phyloP scores from a whole-genome alignment of 2,329 filamentous ascomycete species.

The Aspergillus piperis region DNA sequence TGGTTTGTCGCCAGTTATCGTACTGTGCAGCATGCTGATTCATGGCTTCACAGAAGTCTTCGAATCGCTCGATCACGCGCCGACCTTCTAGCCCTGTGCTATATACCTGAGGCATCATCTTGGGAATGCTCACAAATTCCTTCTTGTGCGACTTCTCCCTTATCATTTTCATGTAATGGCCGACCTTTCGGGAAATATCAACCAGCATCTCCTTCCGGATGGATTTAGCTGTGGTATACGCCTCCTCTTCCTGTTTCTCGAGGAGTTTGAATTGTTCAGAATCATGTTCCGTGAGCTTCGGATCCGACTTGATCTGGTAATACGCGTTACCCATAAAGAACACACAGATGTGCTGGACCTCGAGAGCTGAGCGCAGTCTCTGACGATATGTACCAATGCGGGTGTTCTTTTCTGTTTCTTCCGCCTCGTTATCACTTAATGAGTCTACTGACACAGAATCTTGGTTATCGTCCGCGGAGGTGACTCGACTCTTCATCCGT shows the following conservation, averaged over 20 bases:
- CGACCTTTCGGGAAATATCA: slow-evolving; percentile 60
- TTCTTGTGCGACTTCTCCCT: slow-evolving; percentile 54
- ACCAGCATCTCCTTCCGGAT: slow-evolving; percentile 77
- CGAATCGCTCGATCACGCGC: slow-evolving; percentile 65
- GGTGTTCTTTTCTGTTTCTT: slow-evolving; percentile 42
- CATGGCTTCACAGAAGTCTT: slow-evolving; percentile 64
- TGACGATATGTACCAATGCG: slow-evolving; percentile 63
- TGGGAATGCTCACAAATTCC: slow-evolving; percentile 64
- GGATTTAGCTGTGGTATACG: slow-evolving; percentile 75
- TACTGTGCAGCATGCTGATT: slow-evolving; percentile 72
- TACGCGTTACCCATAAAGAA: slow-evolving; percentile 85
- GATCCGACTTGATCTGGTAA: slow-evolving; percentile 77
- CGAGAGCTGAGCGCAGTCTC: slow-evolving; percentile 70
- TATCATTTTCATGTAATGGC: slow-evolving; percentile 66
- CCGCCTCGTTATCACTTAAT: slow-evolving; percentile 39
- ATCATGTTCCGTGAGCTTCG: slow-evolving; percentile 63
- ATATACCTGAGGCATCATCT: slow-evolving; percentile 55
- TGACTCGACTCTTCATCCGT: slow-evolving; percentile 27
- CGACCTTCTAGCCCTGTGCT: slow-evolving; percentile 72
- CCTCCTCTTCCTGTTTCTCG: slow-evolving; percentile 69
- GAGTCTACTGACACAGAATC: slow-evolving; percentile 19
- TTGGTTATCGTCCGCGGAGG: slow-evolving; percentile 22
- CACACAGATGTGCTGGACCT: slow-evolving; percentile 75
- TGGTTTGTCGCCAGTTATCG: slow-evolving; percentile 71
- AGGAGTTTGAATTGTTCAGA: slow-evolving; percentile 67